Evolutionary conservation across 2,329 filamentous ascomycete species (phyloP).

Genomic region (Cercospora zeae-maydis): DNA sequence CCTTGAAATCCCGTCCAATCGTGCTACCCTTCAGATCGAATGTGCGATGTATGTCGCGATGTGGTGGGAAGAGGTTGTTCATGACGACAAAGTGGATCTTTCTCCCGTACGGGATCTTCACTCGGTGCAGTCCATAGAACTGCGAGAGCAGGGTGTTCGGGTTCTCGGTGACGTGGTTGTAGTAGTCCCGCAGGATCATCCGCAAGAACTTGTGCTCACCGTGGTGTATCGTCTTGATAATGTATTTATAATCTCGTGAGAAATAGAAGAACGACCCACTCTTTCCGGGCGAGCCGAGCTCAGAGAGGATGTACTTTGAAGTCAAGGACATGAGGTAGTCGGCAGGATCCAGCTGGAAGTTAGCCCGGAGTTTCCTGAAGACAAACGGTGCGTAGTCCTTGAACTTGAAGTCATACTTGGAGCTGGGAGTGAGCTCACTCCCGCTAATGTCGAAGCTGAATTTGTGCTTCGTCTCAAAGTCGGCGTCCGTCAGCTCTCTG

Average conservation of each 20-base stretch:
- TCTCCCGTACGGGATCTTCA: slow-evolving; percentile 96
- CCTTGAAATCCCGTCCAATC: slow-evolving; percentile 83
- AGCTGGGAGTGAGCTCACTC: slow-evolving; percentile 93
- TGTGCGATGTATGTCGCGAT: slow-evolving; percentile 93
- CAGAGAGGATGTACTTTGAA: slow-evolving; percentile 96
- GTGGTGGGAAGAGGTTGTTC: slow-evolving; percentile 98
- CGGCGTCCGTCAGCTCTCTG: slow-evolving; percentile 79
- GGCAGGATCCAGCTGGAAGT: slow-evolving; percentile 88
- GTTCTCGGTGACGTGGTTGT: slow-evolving; percentile 85
- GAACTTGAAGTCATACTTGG: slow-evolving; percentile 99
- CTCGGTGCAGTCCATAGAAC: slow-evolving; percentile 93
- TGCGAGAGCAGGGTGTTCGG: slow-evolving; percentile 96
- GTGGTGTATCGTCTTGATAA: slow-evolving; percentile 99
- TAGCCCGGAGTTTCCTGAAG: slow-evolving; percentile 82
- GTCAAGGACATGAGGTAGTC: slow-evolving; percentile 98
- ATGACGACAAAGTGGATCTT: slow-evolving; percentile 99
- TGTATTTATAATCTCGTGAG: slow-evolving; percentile 98
- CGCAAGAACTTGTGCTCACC: slow-evolving; percentile 84
- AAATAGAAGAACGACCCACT: slow-evolving; percentile 99
- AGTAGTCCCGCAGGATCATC: slow-evolving; percentile 86
- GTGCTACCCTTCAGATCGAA: slow-evolving; percentile 98
- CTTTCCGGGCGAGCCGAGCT: slow-evolving; percentile 94
- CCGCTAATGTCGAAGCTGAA: slow-evolving; percentile 98
- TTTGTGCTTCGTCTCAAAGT: slow-evolving; percentile 93
- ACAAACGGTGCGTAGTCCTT: slow-evolving; percentile 99